A percentile compares a stretch with the other conserved stretches of the same genome.
Conservation (phyloP, 331 rosid genomes). For the Dryas integrifolia region DNA sequence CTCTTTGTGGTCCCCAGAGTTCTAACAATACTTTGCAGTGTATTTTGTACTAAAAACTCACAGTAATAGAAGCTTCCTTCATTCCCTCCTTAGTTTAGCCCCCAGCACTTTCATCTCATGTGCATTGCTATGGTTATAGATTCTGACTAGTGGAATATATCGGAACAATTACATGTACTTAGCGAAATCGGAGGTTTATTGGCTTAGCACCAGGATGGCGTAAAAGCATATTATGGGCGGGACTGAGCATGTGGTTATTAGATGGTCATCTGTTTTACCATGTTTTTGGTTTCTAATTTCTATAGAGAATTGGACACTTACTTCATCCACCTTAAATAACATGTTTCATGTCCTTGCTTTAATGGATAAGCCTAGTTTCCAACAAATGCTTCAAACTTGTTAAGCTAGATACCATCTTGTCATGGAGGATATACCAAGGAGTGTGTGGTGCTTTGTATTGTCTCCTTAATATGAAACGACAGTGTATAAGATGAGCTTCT, state of each 20-base stretch:
- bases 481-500: not conserved
- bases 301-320: no score
- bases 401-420: no score
- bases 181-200: not conserved
- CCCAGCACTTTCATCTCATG: not conserved
- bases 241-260: no score
- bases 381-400: no score
- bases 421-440: no score
- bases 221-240: no score
- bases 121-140: not conserved
- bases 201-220: not conserved
- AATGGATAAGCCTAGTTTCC: no score
- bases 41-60: not conserved
- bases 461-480: not conserved
- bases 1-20: conserved; percentile 18
- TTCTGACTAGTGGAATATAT: not conserved
- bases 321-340: no score
- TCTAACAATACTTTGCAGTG: not conserved
- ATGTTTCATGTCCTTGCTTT: no score
- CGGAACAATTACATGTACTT: not conserved
- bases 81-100: not conserved
- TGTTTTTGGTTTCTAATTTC: no score
- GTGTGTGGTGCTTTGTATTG: no score
- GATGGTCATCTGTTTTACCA: no score
- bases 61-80: conserved; percentile 4